Base-by-base conservation (phyloP, 176 grass and related monocot genomes). In the Oropetium thomaeum region DNA sequence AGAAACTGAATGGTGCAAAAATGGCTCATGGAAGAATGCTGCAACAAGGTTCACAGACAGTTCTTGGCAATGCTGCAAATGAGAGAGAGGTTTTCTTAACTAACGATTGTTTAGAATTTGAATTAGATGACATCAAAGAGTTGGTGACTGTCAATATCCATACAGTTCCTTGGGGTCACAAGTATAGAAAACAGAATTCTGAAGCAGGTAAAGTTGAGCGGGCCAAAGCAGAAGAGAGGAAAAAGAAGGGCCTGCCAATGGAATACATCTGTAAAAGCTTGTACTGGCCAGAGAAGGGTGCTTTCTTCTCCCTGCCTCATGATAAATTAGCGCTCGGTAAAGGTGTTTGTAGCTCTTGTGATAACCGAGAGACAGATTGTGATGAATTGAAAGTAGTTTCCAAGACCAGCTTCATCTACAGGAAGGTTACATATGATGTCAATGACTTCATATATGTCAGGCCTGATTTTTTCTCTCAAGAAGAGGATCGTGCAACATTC, bases 51-150 rank as follows among this genome's bases (percentile, higher is more conserved):
- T 86, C 71, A 49, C 65, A 96, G 25, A 99, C 96, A 30, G 55
- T 96, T 76, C 96, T 99, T 64, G 92, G 87, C 82, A 99, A 99
- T 95, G 85, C 96, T 52, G 89, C 96, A 76, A 89, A 90, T 78
- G 92, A 92, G 81, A 99, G 96, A 61, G 96, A 99, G 49, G 62
- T 99, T 45, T 99, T 99, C 80, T 65, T 99, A 32, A 88, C 85
- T 30, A 88, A 90, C 80, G 89, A 99, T 57, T 99, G 96, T 83
- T 79, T 95, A 68, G 92, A 99, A 58, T 89, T 96, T 82, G 89
- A 96, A 82, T 68, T 99, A 78, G 83, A 54, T 17, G 87, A 88
- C 80, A 63, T 99, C 28, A 99, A 95, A 74, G 92, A 96, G 71
- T 67, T 82, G 60, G 62, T 96, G 31, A 30, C 76, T 63, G 91